A percentile compares a stretch with the other conserved stretches of the same genome.
Evolutionary conservation across 805 yeast species (phyloP).

Genomic region (Zygosaccharomyces bisporus): DNA sequence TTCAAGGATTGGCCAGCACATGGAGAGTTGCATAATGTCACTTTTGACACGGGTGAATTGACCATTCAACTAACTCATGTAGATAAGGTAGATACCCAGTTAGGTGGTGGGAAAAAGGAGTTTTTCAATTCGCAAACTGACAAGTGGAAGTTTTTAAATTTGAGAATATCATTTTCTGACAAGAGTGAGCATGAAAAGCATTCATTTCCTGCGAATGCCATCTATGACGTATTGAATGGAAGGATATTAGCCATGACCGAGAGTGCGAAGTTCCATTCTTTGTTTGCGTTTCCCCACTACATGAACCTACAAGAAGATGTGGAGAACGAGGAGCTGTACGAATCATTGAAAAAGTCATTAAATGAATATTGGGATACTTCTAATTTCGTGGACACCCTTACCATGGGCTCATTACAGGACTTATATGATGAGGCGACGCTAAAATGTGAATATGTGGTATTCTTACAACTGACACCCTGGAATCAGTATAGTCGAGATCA

Average conservation of each 20-base stretch:
- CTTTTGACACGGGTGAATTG: conserved; percentile 29
- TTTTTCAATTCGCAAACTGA: conserved; percentile 37
- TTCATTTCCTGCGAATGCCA: conserved; percentile 50
- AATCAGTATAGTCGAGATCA: conserved; percentile 47
- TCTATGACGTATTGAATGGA: conserved; percentile 65
- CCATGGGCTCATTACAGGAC: conserved; percentile 43
- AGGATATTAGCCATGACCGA: conserved; percentile 54
- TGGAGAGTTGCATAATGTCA: conserved; percentile 30
- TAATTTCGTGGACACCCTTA: conserved; percentile 38
- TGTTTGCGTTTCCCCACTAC: conserved; percentile 58
- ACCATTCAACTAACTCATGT: conserved; percentile 25
- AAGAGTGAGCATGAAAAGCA: conserved; percentile 47
- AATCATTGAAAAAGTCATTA: conserved; percentile 44
- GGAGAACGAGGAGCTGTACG: conserved; percentile 41
- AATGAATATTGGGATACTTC: conserved; percentile 45
- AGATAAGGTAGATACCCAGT: conserved; percentile 19
- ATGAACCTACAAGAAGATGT: conserved; percentile 39
- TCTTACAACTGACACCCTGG: conserved; percentile 65
- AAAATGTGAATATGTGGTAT: conserved; percentile 69
- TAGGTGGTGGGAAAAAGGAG: conserved; percentile 18
- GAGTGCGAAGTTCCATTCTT: conserved; percentile 62
- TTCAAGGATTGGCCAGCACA: conserved; percentile 21
- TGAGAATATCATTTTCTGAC: conserved; percentile 40
- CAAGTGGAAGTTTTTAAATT: conserved; percentile 39
- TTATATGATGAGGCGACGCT: conserved; percentile 34